Conservation (phyloP, 1,284 basidiomycete genomes). For the Microbotryum silenes-acaulis region DNA sequence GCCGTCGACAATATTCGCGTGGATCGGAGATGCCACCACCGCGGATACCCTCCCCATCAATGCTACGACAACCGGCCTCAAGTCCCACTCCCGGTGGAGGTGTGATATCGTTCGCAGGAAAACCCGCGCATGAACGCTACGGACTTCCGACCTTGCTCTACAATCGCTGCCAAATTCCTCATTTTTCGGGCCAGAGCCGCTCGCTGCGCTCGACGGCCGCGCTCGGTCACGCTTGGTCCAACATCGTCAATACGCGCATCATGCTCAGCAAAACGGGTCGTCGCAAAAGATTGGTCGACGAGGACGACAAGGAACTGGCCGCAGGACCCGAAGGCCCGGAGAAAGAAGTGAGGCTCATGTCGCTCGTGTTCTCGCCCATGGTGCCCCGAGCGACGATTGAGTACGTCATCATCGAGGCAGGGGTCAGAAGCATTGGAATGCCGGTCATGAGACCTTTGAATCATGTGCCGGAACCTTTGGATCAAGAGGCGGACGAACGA, state of each 20-base stretch:
- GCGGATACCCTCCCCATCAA: constrained; percentile 9
- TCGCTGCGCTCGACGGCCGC: constrained; percentile 61
- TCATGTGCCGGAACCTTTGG: too few species aligned
- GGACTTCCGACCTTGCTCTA: constrained; percentile 46
- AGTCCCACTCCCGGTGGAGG: constrained; percentile 28
- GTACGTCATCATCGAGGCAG: constrained; percentile 59
- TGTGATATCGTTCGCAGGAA: neutral
- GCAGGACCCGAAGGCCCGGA: constrained; percentile 7
- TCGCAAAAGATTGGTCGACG: neutral
- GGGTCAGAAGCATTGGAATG: constrained; percentile 36
- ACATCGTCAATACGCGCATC: constrained; percentile 72
- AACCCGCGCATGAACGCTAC: constrained; percentile 42
- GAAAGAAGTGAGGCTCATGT: constrained; percentile 38
- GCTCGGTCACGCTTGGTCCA: constrained; percentile 82
- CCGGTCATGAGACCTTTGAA: too few species aligned
- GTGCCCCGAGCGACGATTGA: constrained; percentile 55
- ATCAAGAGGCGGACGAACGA: too few species aligned
- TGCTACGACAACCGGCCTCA: constrained; percentile 8
- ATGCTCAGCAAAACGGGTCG: constrained; percentile 51
- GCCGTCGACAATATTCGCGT: constrained; percentile 1
- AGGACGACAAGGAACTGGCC: constrained; percentile 6
- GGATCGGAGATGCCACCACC: constrained; percentile 4
- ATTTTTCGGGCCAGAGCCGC: constrained; percentile 57
- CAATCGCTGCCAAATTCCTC: constrained; percentile 57
- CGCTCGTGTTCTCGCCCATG: constrained; percentile 66